These are phyloP conservation scores for Persicaria tinctoria DNA, from an alignment of 148 eudicot genomes.

Conservation along the genomic window DNA sequence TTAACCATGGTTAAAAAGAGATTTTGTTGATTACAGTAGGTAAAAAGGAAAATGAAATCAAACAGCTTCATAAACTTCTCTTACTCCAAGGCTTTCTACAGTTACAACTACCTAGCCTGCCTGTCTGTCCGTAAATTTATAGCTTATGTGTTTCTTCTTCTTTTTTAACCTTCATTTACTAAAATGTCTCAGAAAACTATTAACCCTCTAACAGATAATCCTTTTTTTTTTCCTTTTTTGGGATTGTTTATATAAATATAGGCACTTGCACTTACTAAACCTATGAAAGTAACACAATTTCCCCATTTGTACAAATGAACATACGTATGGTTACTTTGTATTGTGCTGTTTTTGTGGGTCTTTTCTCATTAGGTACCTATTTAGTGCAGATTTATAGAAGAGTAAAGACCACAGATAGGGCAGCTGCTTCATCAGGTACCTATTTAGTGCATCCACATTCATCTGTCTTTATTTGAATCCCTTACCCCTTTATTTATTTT, in stretches of 20 bases:
- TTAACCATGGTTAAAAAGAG: not conserved
- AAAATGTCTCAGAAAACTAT: too few species aligned
- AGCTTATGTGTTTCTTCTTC: constrained; percentile 15
- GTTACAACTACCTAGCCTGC: not conserved
- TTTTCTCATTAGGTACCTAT: not conserved
- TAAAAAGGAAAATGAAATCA: not conserved
- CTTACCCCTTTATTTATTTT: not conserved
- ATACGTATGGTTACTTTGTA: not conserved
- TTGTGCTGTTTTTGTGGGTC: not conserved
- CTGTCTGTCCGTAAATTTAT: constrained; percentile 33
- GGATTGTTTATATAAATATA: not conserved
- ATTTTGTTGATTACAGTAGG: not conserved
- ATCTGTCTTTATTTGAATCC: not conserved
- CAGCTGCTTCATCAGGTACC: constrained; percentile 77
- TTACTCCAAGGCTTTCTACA: constrained; percentile 12
- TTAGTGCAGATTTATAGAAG: constrained; percentile 78
- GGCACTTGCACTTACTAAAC: not conserved
- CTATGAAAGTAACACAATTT: not conserved
- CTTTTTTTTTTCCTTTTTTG: not conserved
- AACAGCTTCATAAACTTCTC: constrained; percentile 5
- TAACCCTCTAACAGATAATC: too few species aligned
- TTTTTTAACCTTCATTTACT: not conserved
- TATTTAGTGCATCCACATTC: constrained; percentile 11
- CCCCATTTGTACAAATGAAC: not conserved
- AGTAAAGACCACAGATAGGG: constrained; percentile 86